phyloP scores from a whole-genome alignment of 352 stramenopile genomes.

The Phytophthora parvispora region DNA sequence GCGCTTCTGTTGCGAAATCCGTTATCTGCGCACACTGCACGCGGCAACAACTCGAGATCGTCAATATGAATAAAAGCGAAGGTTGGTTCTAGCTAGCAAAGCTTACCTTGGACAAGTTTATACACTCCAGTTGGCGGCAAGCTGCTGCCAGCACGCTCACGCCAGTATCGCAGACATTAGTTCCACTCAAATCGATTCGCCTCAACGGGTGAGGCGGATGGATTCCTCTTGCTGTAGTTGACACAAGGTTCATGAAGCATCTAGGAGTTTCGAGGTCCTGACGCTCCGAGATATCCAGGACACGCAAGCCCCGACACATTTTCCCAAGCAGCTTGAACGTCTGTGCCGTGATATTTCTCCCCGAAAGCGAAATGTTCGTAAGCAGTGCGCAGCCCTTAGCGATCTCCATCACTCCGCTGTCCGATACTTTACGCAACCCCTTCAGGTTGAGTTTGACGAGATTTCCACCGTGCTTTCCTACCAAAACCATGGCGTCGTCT shows the following conservation, averaged over 20 bases:
- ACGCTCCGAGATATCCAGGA: constrained; percentile 59
- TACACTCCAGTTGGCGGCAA: constrained; percentile 50
- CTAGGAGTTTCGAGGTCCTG: constrained; percentile 57
- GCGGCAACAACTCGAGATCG: too few relatives aligned
- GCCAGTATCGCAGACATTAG: constrained; percentile 71
- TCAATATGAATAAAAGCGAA: neutral
- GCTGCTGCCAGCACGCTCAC: constrained; percentile 60
- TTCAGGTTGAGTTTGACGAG: constrained; percentile 65
- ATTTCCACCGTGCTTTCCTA: constrained; percentile 44
- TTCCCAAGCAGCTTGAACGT: constrained; percentile 67
- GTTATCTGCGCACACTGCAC: constrained; percentile 59
- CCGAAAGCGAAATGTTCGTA: constrained; percentile 57
- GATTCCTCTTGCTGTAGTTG: constrained; percentile 14
- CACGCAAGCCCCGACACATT: constrained; percentile 51
- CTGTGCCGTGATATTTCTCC: constrained; percentile 51
- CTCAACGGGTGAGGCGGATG: constrained; percentile 8
- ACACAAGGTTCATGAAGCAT: constrained; percentile 45
- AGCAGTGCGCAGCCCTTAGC: constrained; percentile 60
- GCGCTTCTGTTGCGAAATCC: constrained; percentile 57
- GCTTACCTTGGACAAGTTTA: constrained; percentile 72
- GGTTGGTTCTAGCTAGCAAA: neutral
- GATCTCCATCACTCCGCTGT: constrained; percentile 54
- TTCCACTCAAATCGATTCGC: constrained; percentile 57
- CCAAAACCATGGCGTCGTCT: constrained; percentile 45
- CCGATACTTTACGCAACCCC: constrained; percentile 66